Evolutionary conservation across 2,329 filamentous ascomycete species (phyloP), one percentile per base, ranked within the genome.

Genomic region (Pyrenophora graminea): DNA sequence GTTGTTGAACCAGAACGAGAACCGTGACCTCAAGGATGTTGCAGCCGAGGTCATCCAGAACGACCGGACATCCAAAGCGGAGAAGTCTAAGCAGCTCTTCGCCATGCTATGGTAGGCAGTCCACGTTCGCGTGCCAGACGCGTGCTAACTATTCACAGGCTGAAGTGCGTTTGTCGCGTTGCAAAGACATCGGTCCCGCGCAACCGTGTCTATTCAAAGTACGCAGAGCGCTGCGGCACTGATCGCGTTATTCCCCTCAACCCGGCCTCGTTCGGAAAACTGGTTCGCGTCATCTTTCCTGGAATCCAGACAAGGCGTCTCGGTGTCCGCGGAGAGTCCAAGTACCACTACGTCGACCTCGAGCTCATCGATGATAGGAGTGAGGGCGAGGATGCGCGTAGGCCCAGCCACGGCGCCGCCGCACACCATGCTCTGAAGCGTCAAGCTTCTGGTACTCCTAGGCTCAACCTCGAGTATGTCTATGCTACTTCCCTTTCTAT

Each of bases 221-320:
- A 99, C 73, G 94, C 93, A 40, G 91, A 90, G 21, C 86, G 90
- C 57, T 99, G 94, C 74, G 92, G 90, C 37, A 95, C 88, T 4
- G 92, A 97, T 70, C 86, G 92, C 68, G 95, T 97, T 33, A 95
- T 94, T 0, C 92, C 96, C 8, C 77, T 99, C 50, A 99, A 99
- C 68, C 94, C 94, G 36, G 94, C 94, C 8, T 97, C 93, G 23
- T 99, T 99, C 74, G 94, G 94, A 49, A 99, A 99, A 74, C 84
- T 99, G 37, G 94, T 99, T 30, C 86, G 94, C 27, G 93, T 99
- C 33, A 88, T 99, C 44, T 99, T 97, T 64, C 93, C 94, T 0
- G 93, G 92, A 36, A 87, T 99, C 18, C 93, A 96, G 75, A 99
- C 94, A 27, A 84, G 94, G 52, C 85, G 94, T 58, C 80, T 99